These are phyloP conservation scores for Hirsutella rhossiliensis DNA, from an alignment of 2,329 filamentous ascomycete species.

Conservation along the genomic window DNA sequence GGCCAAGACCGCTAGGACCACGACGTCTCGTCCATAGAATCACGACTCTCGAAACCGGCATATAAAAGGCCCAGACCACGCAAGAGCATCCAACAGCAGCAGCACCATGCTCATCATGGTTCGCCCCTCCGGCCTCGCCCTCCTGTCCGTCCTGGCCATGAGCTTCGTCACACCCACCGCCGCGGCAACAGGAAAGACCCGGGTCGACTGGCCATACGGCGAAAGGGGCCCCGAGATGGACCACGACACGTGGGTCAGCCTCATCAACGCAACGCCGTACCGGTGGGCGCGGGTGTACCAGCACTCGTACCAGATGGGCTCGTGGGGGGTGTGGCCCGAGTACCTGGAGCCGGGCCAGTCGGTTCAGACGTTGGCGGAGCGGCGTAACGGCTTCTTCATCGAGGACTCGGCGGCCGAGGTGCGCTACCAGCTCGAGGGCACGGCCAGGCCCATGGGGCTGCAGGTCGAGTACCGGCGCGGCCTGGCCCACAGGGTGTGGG, in stretches of 20 bases:
- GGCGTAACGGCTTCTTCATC: neutral
- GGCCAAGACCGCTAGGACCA: too few relatives aligned
- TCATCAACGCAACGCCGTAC: constrained; percentile 23
- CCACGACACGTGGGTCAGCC: constrained; percentile 8
- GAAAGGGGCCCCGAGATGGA: too few relatives aligned
- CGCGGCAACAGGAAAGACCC: too few relatives aligned
- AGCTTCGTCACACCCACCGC: too few relatives aligned
- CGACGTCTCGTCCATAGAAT: too few relatives aligned
- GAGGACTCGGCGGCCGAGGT: constrained; percentile 15
- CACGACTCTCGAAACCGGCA: too few relatives aligned
- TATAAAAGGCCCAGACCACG: too few relatives aligned
- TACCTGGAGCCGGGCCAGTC: constrained; percentile 14
- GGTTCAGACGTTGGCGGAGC: constrained; percentile 2
- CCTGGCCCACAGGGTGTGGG: constrained; percentile 2
- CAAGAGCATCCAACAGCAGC: too few relatives aligned
- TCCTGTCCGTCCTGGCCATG: too few relatives aligned
- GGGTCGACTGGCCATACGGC: too few relatives aligned
- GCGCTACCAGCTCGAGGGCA: constrained; percentile 15
- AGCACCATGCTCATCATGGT: too few relatives aligned
- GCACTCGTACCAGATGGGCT: constrained; percentile 8
- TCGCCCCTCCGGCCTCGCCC: too few relatives aligned
- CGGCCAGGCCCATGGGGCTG: constrained; percentile 13
- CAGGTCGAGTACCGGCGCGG: constrained; percentile 10
- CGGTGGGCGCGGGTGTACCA: constrained; percentile 11
- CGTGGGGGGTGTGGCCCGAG: constrained; percentile 13